Evolutionary conservation across 169 alveolate genomes (phyloP).

Genomic region (Plasmodium gonderi): DNA sequence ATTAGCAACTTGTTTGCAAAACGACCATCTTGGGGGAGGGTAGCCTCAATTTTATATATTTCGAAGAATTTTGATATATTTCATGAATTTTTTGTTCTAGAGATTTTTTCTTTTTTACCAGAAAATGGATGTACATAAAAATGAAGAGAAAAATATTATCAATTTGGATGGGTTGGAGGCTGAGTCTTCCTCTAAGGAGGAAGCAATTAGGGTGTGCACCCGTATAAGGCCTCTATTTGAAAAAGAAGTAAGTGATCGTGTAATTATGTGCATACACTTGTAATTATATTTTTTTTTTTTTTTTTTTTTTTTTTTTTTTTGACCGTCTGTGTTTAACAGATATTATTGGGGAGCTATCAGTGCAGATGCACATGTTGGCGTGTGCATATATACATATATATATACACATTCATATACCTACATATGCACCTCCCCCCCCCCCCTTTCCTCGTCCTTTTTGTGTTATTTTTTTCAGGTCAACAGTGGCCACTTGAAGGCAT

Average conservation of each 20-base stretch:
- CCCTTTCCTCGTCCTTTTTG: background rate
- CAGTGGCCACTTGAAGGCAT: slow-evolving; percentile 82
- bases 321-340: no score
- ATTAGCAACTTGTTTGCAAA: background rate
- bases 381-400: background rate
- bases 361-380: background rate
- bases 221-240: slow-evolving; percentile 85
- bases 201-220: slow-evolving; percentile 83
- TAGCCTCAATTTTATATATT: background rate
- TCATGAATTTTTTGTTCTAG: background rate
- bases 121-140: slow-evolving; percentile 63
- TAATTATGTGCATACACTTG: background rate
- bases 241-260: slow-evolving; percentile 78
- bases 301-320: no score
- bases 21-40: background rate
- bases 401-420: background rate
- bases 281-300: background rate
- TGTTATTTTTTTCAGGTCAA: slow-evolving; percentile 73
- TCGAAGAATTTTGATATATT: background rate
- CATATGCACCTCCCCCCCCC: background rate
- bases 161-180: slow-evolving; percentile 52
- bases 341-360: no score
- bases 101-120: background rate
- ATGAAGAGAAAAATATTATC: slow-evolving; percentile 43
- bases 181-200: slow-evolving; percentile 81